These are phyloP conservation scores for Sarocladium kiliense DNA, from an alignment of 2,329 filamentous ascomycete species.

Conservation along the genomic window DNA sequence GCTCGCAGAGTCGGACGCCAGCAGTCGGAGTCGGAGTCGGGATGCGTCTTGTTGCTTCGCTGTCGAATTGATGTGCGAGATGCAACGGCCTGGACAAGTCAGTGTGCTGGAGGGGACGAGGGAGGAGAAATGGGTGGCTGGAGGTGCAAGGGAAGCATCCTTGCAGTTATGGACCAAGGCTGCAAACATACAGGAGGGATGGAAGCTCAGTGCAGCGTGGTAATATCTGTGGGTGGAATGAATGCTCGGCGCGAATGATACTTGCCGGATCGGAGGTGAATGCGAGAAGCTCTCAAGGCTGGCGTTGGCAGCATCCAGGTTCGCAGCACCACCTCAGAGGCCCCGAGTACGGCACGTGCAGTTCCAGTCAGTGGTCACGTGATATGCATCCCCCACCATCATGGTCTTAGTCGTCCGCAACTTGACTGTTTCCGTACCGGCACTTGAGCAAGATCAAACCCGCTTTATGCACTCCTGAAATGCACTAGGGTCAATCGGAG, in stretches of 20 bases:
- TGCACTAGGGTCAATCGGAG: no score
- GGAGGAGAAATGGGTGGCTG: conserved; percentile 4
- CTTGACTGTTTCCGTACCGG: background rate
- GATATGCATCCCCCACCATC: background rate
- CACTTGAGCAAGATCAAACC: background rate
- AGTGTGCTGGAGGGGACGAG: conserved; percentile 2
- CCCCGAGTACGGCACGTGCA: conserved; percentile 1
- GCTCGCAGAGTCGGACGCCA: background rate
- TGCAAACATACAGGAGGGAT: background rate
- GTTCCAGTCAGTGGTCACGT: background rate
- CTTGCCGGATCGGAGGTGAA: conserved; percentile 6
- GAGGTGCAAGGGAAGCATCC: background rate
- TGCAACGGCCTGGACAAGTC: background rate
- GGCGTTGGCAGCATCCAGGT: conserved; percentile 2
- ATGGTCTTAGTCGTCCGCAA: background rate
- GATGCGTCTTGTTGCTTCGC: background rate
- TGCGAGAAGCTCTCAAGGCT: conserved; percentile 4
- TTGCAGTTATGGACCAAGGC: background rate
- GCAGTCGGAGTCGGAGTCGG: no score
- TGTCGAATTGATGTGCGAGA: background rate
- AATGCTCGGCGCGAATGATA: conserved; percentile 9
- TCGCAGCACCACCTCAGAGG: background rate
- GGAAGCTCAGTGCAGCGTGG: background rate
- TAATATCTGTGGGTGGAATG: background rate
- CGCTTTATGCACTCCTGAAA: no score